A percentile compares a stretch with the other conserved stretches of the same genome.
phyloP scores from a whole-genome alignment of 495 filamentous ascomycete species.

The Talaromyces thailandensis region DNA sequence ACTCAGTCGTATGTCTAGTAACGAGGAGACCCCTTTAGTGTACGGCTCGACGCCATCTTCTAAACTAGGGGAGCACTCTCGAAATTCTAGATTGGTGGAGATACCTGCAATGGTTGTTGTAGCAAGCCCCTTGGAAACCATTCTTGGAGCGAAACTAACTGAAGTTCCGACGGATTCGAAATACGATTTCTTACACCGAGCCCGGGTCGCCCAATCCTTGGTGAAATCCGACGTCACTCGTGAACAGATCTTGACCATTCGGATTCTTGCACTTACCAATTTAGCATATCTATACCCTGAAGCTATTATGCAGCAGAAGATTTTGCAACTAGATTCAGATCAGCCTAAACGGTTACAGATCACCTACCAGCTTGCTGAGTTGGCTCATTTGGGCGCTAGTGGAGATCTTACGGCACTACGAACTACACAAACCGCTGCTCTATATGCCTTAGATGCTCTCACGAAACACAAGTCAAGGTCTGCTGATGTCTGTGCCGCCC shows the following conservation, averaged over 20 bases:
- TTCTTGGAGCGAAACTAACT: constrained; percentile 52
- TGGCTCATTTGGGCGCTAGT: constrained; percentile 68
- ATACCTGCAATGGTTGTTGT: constrained; percentile 57
- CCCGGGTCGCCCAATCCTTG: constrained; percentile 75
- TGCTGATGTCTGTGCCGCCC: constrained; percentile 70
- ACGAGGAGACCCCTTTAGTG: constrained; percentile 44
- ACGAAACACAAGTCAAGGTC: constrained; percentile 67
- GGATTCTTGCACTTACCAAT: constrained; percentile 84
- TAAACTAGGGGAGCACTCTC: constrained; percentile 28
- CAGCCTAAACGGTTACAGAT: constrained; percentile 85
- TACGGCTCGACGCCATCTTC: constrained; percentile 16
- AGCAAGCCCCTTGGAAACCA: constrained; percentile 51
- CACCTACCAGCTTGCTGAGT: constrained; percentile 81
- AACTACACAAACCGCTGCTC: constrained; percentile 72
- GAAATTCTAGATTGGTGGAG: constrained; percentile 57
- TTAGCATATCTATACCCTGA: constrained; percentile 83
- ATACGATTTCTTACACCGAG: constrained; percentile 78
- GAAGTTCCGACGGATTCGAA: constrained; percentile 63
- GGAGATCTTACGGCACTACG: constrained; percentile 58
- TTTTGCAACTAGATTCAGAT: constrained; percentile 80
- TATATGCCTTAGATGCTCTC: constrained; percentile 73
- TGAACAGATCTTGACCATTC: constrained; percentile 68
- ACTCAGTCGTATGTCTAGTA: constrained; percentile 33
- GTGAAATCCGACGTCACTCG: constrained; percentile 52
- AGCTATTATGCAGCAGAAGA: constrained; percentile 67